A percentile compares a stretch with the other conserved stretches of the same genome.
phyloP scores from a whole-genome alignment of 2,329 filamentous ascomycete species.

The Phialemonium atrogriseum region DNA sequence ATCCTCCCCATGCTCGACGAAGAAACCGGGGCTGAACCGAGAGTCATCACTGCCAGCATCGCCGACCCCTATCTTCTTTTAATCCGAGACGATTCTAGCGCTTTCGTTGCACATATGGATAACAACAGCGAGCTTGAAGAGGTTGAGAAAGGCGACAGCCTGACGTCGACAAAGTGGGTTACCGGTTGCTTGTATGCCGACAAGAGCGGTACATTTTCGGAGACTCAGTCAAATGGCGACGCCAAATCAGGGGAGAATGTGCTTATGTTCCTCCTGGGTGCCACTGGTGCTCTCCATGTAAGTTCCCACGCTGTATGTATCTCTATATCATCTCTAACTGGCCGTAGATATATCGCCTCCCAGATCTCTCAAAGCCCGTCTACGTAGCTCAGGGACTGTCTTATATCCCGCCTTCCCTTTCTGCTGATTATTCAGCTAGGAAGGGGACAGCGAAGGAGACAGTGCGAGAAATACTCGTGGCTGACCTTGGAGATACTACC shows the following conservation, averaged over 20 bases:
- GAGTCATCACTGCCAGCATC: slow-evolving; percentile 74
- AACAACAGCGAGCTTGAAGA: slow-evolving; percentile 80
- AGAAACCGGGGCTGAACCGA: slow-evolving; percentile 72
- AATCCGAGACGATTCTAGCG: slow-evolving; percentile 73
- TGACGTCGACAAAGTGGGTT: slow-evolving; percentile 62
- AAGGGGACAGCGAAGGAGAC: slow-evolving; percentile 64
- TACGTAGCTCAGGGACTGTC: slow-evolving; percentile 70
- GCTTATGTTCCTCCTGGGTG: slow-evolving; percentile 69
- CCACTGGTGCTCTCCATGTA: slow-evolving; percentile 67
- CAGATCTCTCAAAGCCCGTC: slow-evolving; percentile 61
- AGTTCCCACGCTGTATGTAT: slow-evolving; percentile 21
- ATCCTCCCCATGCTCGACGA: slow-evolving; percentile 92
- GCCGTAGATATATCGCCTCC: slow-evolving; percentile 65
- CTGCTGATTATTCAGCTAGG: slow-evolving; percentile 59
- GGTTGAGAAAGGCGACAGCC: slow-evolving; percentile 53
- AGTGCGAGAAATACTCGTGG: slow-evolving; percentile 71
- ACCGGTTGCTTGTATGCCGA: slow-evolving; percentile 81
- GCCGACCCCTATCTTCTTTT: slow-evolving; percentile 79
- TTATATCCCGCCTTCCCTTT: slow-evolving; percentile 69
- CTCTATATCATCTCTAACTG: slow-evolving; percentile 2
- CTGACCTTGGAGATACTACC: slow-evolving; percentile 72
- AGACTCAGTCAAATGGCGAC: slow-evolving; percentile 28
- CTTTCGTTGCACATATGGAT: slow-evolving; percentile 72
- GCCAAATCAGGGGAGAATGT: slow-evolving; percentile 39
- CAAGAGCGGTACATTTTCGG: slow-evolving; percentile 44